Evolutionary conservation across 163 green algal species (phyloP).

Genomic region (Scenedesmus sp.): DNA sequence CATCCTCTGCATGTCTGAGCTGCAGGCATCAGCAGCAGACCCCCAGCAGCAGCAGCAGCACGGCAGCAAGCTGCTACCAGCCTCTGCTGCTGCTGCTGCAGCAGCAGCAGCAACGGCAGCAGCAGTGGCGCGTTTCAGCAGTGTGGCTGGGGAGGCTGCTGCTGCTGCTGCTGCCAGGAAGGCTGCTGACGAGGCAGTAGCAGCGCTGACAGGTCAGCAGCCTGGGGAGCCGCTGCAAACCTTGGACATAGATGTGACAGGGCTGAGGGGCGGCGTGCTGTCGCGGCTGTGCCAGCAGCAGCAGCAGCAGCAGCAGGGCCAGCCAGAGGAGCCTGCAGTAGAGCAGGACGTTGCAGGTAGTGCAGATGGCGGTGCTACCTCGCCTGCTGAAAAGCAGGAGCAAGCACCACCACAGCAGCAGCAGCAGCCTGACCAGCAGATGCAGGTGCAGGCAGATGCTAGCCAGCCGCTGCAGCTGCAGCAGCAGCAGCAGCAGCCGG

Average conservation of each 20-base stretch:
- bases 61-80: not conserved
- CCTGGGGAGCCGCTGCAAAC: not conserved
- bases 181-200: not conserved
- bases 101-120: not conserved
- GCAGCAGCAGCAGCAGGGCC: not conserved
- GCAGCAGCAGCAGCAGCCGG: conserved; percentile 29
- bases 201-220: conserved; percentile 2
- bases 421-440: not conserved
- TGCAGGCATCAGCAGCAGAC: not conserved
- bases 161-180: not conserved
- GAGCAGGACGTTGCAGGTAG: not conserved
- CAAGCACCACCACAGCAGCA: not conserved
- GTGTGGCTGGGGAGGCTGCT: not conserved
- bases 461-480: not conserved
- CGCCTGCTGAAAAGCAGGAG: not conserved
- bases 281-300: not conserved
- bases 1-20: conserved; percentile 19
- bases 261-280: not conserved
- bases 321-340: not conserved
- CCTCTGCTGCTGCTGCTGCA: not conserved
- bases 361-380: not conserved
- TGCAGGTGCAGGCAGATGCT: not conserved
- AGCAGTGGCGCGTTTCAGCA: not conserved
- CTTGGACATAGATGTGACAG: not conserved
- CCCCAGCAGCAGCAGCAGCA: conserved; percentile 6